These are phyloP conservation scores for Xylaria sp. DNA, from an alignment of 495 filamentous ascomycete genomes.

Conservation along the genomic window DNA sequence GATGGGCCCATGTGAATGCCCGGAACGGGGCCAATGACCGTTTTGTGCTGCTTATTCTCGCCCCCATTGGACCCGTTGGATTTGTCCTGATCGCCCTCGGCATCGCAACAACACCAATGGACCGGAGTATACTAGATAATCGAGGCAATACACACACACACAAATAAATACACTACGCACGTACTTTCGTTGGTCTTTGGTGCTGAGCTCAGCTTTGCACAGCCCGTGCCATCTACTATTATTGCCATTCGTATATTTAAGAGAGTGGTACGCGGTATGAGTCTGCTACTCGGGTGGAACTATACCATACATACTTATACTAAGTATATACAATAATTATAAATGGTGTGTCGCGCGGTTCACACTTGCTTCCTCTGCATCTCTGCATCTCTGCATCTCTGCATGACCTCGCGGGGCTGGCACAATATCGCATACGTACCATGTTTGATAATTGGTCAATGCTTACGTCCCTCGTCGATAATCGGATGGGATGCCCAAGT, in stretches of 20 bases:
- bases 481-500: neutral
- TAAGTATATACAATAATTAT: neutral
- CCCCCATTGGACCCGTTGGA: constrained; percentile 19
- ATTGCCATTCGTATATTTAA: neutral
- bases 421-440: constrained; percentile 20
- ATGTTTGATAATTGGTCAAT: constrained; percentile 9
- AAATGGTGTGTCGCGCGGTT: constrained; percentile 6
- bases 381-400: too few relatives aligned
- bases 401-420: constrained; percentile 23
- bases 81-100: neutral
- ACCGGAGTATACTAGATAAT: constrained; percentile 9
- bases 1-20: constrained; percentile 20
- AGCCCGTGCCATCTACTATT: neutral
- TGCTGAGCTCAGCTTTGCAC: constrained; percentile 13
- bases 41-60: constrained; percentile 4
- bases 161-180: too few relatives aligned
- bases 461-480: neutral
- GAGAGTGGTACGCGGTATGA: neutral
- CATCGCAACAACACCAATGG: constrained; percentile 3
- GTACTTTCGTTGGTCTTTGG: neutral
- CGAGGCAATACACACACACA: neutral
- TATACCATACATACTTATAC: neutral
- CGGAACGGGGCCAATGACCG: constrained; percentile 19
- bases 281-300: constrained; percentile 8
- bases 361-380: too few relatives aligned